These are phyloP conservation scores for Bromus sterilis DNA, from an alignment of 176 grass and related monocot genomes.

Conservation along the genomic window DNA sequence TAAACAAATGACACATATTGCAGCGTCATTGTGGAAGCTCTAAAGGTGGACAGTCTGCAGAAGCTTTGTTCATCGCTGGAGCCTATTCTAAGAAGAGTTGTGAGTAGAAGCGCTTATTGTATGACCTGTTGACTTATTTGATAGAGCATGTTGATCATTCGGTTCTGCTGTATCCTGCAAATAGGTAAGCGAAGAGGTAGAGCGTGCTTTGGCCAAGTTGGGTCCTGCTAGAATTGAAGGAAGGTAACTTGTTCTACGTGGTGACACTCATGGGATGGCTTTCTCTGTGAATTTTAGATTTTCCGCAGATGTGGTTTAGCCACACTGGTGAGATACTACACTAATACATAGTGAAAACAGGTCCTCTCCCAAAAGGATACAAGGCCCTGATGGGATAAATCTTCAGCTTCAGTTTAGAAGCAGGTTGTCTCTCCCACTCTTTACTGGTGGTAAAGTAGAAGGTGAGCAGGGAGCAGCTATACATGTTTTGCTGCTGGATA, in stretches of 20 bases:
- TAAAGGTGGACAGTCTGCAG: slow-evolving; percentile 96
- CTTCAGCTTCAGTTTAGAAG: slow-evolving; percentile 74
- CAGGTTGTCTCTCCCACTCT: slow-evolving; percentile 67
- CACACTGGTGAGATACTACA: slow-evolving; percentile 2
- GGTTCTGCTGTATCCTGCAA: slow-evolving; percentile 19
- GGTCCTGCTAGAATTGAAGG: slow-evolving; percentile 75
- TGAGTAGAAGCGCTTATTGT: slow-evolving; percentile 40
- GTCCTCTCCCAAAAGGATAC: slow-evolving; percentile 74
- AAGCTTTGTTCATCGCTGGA: slow-evolving; percentile 93
- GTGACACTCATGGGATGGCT: background rate
- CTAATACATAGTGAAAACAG: slow-evolving; percentile 40
- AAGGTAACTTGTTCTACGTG: slow-evolving; percentile 49
- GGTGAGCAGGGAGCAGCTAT: slow-evolving; percentile 90
- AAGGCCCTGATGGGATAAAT: slow-evolving; percentile 85
- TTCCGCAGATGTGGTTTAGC: background rate
- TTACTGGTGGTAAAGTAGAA: slow-evolving; percentile 92
- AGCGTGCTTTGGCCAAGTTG: slow-evolving; percentile 95
- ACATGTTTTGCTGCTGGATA: slow-evolving; percentile 71
- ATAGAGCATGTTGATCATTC: background rate
- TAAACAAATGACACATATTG: slow-evolving; percentile 9
- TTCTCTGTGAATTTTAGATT: background rate
- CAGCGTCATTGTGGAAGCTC: slow-evolving; percentile 98
- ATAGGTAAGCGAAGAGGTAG: slow-evolving; percentile 98
- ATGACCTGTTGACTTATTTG: background rate
- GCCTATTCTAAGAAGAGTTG: slow-evolving; percentile 97